Percentiles rank a stretch among this genome's conserved stretches.
phyloP scores from a whole-genome alignment of 192 early-diverging fungal genomes.

The Spizellomyces punctatus region DNA sequence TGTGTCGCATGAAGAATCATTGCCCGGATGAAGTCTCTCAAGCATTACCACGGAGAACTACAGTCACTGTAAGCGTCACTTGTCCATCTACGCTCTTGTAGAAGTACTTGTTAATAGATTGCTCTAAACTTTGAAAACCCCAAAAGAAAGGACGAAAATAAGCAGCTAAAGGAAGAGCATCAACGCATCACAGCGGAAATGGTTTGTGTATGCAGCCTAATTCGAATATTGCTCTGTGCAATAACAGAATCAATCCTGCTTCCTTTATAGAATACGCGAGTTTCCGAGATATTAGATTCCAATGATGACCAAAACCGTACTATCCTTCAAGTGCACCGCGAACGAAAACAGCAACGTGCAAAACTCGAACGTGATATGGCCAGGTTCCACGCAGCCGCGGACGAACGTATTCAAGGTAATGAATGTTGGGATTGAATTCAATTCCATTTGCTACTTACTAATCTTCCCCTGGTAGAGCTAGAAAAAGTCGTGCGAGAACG shows the following conservation, averaged over 20 bases:
- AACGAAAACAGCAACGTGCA: conserved; percentile 1
- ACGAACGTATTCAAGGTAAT: not conserved
- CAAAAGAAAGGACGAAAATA: conserved; percentile 1
- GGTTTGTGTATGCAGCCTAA: not conserved
- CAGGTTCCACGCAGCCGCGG: not conserved
- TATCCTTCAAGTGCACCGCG: conserved; percentile 1
- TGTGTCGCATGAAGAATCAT: conserved; percentile 8
- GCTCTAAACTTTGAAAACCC: not conserved
- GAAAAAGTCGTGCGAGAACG: not conserved
- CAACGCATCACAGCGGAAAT: not conserved
- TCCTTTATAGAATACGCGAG: conserved; percentile 9
- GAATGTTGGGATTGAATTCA: not conserved
- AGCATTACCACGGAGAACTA: conserved; percentile 12
- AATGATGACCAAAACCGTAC: not conserved
- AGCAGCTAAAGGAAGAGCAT: not conserved
- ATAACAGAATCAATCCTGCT: not conserved
- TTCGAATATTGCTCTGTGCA: no score
- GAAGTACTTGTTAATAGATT: no score
- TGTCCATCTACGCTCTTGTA: not conserved
- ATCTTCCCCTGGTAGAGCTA: no score
- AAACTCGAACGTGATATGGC: conserved; percentile 1
- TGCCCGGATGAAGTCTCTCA: conserved; percentile 18
- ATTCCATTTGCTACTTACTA: no score
- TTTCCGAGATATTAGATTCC: conserved; percentile 8
- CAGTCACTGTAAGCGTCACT: conserved; percentile 7